Percentiles rank a stretch among this genome's conserved stretches.
phyloP scores from a whole-genome alignment of 2,329 filamentous ascomycete genomes.

The Cercospora beticola region DNA sequence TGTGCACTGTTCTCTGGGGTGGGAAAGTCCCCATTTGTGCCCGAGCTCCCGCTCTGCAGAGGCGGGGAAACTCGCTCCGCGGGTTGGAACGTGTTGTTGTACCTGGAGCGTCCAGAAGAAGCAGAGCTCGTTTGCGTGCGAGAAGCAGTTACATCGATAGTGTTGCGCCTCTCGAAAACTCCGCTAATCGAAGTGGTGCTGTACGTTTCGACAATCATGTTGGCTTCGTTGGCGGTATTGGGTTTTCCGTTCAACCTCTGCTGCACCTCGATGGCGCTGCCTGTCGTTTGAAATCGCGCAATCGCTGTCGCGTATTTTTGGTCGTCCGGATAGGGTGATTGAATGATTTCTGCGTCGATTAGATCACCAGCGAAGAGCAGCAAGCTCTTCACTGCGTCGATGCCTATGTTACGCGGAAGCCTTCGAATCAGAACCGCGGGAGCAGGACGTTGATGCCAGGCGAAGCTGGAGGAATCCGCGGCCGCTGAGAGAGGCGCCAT shows the following conservation, averaged over 20 bases:
- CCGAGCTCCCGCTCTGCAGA: slow-evolving; percentile 46
- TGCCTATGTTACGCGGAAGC: slow-evolving; percentile 58
- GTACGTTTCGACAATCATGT: slow-evolving; percentile 59
- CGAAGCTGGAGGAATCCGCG: slow-evolving; percentile 28
- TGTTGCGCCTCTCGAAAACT: slow-evolving; percentile 48
- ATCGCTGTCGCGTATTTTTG: slow-evolving; percentile 57
- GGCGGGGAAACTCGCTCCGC: slow-evolving; percentile 64
- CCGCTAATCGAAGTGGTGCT: slow-evolving; percentile 25
- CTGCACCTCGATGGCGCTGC: slow-evolving; percentile 60
- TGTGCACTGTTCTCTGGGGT: slow-evolving; percentile 55
- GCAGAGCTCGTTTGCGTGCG: slow-evolving; percentile 48
- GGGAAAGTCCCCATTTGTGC: slow-evolving; percentile 59
- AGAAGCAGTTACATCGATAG: slow-evolving; percentile 50
- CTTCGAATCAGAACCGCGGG: slow-evolving; percentile 58
- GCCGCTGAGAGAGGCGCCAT: slow-evolving; percentile 30
- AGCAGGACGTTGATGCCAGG: slow-evolving; percentile 22
- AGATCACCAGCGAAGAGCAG: slow-evolving; percentile 65
- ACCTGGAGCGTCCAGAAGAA: slow-evolving; percentile 53
- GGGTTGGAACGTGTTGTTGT: slow-evolving; percentile 61
- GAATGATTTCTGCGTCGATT: slow-evolving; percentile 58
- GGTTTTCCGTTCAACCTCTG: slow-evolving; percentile 61
- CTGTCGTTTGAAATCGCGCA: slow-evolving; percentile 57
- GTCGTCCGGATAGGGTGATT: slow-evolving; percentile 57
- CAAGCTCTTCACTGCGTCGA: slow-evolving; percentile 61
- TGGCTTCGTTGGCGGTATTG: slow-evolving; percentile 60